phyloP scores from a whole-genome alignment of 2,329 filamentous ascomycete genomes.

The Phaeosphaeriaceae sp. region DNA sequence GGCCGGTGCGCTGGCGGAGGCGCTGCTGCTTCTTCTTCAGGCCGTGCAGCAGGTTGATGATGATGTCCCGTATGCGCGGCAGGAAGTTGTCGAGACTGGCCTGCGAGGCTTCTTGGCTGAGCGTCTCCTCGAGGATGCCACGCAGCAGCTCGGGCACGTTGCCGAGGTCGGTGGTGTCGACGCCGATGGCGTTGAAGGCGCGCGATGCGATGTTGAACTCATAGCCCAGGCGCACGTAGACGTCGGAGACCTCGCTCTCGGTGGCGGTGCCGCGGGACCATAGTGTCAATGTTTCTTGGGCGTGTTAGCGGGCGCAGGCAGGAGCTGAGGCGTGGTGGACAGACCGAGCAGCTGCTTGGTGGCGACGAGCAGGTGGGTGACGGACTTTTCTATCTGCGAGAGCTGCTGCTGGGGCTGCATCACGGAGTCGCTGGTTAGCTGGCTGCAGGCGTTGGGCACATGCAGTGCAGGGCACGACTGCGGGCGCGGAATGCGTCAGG shows the following conservation, averaged over 20 bases:
- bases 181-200: conserved; percentile 94
- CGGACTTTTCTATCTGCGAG: conserved; percentile 98
- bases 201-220: conserved; percentile 99
- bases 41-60: conserved; percentile 95
- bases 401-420: conserved; percentile 74
- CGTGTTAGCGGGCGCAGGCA: conserved; percentile 19
- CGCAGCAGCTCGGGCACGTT: conserved; percentile 92
- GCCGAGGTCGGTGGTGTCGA: conserved; percentile 91
- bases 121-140: conserved; percentile 89
- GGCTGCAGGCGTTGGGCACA: conserved; percentile 5
- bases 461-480: conserved; percentile 2
- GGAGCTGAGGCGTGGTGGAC: conserved; percentile 12
- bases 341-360: conserved; percentile 85
- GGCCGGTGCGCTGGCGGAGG: conserved; percentile 65
- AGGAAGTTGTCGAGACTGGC: conserved; percentile 93
- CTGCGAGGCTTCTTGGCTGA: conserved; percentile 94
- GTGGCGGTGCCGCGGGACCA: conserved; percentile 94
- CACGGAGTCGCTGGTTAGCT: conserved; percentile 22
- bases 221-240: conserved; percentile 96
- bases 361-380: conserved; percentile 88
- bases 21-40: conserved; percentile 97
- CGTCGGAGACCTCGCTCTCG: conserved; percentile 95
- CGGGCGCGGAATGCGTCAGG: conserved; percentile 13
- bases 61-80: conserved; percentile 94
- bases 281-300: conserved; percentile 84